Conservation (phyloP, 805 yeast genomes). For the Pichia cabralensis region DNA sequence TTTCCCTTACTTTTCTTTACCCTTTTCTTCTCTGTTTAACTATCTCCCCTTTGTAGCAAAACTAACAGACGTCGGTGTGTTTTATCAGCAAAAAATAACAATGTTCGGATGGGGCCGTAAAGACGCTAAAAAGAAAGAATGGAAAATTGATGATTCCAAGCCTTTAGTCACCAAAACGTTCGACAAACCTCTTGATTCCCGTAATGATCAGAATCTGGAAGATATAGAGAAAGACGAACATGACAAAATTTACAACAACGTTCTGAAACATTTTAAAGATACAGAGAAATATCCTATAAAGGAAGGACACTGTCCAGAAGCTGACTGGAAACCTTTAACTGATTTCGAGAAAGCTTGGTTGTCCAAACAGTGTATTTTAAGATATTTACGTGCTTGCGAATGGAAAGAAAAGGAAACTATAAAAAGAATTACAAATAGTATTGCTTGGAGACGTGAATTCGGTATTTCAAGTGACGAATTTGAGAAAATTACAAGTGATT, state of each 20-base stretch:
- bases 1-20: too few species aligned
- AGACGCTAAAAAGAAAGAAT: slow-evolving; percentile 13
- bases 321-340: slow-evolving; percentile 29
- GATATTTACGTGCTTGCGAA: slow-evolving; percentile 88
- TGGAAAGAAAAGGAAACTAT: slow-evolving; percentile 70
- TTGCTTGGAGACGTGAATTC: slow-evolving; percentile 91
- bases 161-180: slow-evolving; percentile 36
- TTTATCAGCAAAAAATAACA: too few species aligned
- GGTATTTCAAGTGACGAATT: slow-evolving; percentile 53
- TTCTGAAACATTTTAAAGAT: slow-evolving; percentile 49
- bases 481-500: slow-evolving; percentile 40
- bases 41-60: too few species aligned
- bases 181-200: slow-evolving; percentile 33
- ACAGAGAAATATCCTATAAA: slow-evolving; percentile 38
- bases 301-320: slow-evolving; percentile 31
- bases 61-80: too few species aligned
- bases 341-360: slow-evolving; percentile 77
- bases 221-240: slow-evolving; percentile 40
- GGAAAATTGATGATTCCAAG: slow-evolving; percentile 20
- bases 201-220: slow-evolving; percentile 35
- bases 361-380: slow-evolving; percentile 76
- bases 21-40: too few species aligned
- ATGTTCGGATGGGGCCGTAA: slow-evolving; percentile 25
- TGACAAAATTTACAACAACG: slow-evolving; percentile 43
- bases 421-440: slow-evolving; percentile 59